Evolutionary conservation across 2,329 filamentous ascomycete genomes (phyloP), one percentile per base, ranked within the genome.

Genomic region (Pyrenophora teres): DNA sequence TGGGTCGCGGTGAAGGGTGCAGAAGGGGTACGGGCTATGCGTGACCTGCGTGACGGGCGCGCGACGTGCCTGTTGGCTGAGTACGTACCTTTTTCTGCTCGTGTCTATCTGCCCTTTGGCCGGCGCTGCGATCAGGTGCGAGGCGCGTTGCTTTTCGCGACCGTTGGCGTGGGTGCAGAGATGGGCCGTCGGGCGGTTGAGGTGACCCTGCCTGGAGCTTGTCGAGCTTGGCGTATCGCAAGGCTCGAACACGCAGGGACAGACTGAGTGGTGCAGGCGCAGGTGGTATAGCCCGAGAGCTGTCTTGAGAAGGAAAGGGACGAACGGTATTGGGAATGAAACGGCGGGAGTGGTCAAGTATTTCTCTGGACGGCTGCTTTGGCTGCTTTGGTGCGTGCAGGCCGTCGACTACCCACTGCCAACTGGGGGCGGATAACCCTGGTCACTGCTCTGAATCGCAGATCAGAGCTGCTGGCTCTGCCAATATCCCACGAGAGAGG

Each of bases 261-360:
- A 58, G 50, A 61, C 54, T 57, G 53, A 48, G 62, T 62, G 62
- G 66, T 65, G 64, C 67, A 71, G 66, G 57, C 64, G 67, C 60
- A 30, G 27, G 27, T 30, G 27, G 27, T 62, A 58, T 49, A 52
- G 50, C 40, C 50, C 50, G 40, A 61, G 53, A 68, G 65, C 63
- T 72, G 72, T 71, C 71, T 74, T 68, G 67, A 70, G 70, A 70
- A 68, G 72, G 69, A 73, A 74, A 73, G 68, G 63, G 65, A 67
- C 62, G 62, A 64, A 72, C 59, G 66, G 67, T 65, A 71, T 73
- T 70, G 67, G 70, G 71, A 62, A 73, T 65, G 68, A 71, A 72
- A 69, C 69, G 67, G 67, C 63, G 65, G 65, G 65, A 62, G 63
- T 64, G 61, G 68, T 62, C 64, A 64, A 63, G 64, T 69, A 66